These are phyloP conservation scores for Trichoderma simmonsii DNA, from an alignment of 2,329 filamentous ascomycete species.

Conservation along the genomic window DNA sequence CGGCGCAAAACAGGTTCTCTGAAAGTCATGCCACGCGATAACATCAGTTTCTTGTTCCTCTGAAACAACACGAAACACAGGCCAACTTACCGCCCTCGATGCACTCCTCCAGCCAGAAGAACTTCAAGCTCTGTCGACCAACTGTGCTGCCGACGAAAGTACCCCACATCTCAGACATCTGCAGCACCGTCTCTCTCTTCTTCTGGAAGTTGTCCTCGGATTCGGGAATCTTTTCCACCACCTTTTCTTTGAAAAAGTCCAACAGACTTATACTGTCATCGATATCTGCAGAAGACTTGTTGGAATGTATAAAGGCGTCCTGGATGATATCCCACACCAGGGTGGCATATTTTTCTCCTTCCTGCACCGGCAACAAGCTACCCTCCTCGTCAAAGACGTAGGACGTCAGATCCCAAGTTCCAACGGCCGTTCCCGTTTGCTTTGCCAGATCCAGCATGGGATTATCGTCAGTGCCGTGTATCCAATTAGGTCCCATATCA, in stretches of 20 bases:
- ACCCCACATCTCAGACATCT: conserved; percentile 65
- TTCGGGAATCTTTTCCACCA: conserved; percentile 46
- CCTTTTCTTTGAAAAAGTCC: conserved; percentile 51
- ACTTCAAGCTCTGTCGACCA: conserved; percentile 65
- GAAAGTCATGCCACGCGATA: neutral
- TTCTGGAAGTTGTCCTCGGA: conserved; percentile 38
- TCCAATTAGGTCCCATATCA: conserved; percentile 75
- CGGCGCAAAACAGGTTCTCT: conserved; percentile 60
- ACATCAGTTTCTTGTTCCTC: neutral
- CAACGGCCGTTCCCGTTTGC: conserved; percentile 52
- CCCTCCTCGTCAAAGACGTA: conserved; percentile 58
- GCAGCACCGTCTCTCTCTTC: conserved; percentile 44
- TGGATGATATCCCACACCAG: conserved; percentile 67
- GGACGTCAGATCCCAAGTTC: conserved; percentile 50
- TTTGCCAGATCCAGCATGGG: conserved; percentile 66
- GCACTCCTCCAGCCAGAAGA: conserved; percentile 75
- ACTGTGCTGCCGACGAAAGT: conserved; percentile 66
- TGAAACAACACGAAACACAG: neutral
- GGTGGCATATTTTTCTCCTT: conserved; percentile 47
- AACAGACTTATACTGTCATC: conserved; percentile 45
- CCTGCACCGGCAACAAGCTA: conserved; percentile 42
- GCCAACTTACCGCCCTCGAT: conserved; percentile 60
- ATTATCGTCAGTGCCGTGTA: conserved; percentile 70
- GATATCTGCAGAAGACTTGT: conserved; percentile 51
- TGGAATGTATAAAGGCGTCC: conserved; percentile 65